Conservation (phyloP, 192 early-diverging fungal species). For the Podila verticillata region DNA sequence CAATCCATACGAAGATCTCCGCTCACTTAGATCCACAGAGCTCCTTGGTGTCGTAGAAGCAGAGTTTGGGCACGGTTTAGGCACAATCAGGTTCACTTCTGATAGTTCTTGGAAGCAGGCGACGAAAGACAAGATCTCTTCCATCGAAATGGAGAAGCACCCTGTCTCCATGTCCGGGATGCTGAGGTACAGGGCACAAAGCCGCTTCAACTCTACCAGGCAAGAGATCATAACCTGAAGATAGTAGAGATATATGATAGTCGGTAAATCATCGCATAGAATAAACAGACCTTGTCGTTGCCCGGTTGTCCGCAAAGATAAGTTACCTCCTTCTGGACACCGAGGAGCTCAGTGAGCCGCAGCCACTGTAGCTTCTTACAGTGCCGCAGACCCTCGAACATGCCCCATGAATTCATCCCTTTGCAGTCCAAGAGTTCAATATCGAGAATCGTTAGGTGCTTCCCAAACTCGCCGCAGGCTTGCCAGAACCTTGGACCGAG, state of each 20-base stretch:
- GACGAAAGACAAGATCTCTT: conserved; percentile 17
- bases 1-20: not conserved
- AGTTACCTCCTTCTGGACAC: conserved; percentile 19
- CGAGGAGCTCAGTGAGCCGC: conserved; percentile 18
- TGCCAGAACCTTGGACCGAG: conserved; percentile 24
- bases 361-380: conserved; percentile 12
- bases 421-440: conserved; percentile 23
- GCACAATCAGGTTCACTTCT: conserved; percentile 21
- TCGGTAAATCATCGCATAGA: not conserved
- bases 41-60: conserved; percentile 28
- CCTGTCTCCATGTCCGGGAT: conserved; percentile 18
- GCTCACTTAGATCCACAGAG: conserved; percentile 13
- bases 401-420: conserved; percentile 26
- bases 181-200: conserved; percentile 6
- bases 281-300: not conserved
- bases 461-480: conserved; percentile 25
- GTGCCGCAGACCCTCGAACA: conserved; percentile 17
- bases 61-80: conserved; percentile 22
- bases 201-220: not conserved
- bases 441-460: conserved; percentile 5
- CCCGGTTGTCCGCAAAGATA: too few species aligned
- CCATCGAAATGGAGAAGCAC: conserved; percentile 21
- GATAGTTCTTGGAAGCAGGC: conserved; percentile 16
- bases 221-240: conserved; percentile 16
- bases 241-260: not conserved